Conservation (phyloP, 768 basidiomycete genomes). For the Lactarius indigo region DNA sequence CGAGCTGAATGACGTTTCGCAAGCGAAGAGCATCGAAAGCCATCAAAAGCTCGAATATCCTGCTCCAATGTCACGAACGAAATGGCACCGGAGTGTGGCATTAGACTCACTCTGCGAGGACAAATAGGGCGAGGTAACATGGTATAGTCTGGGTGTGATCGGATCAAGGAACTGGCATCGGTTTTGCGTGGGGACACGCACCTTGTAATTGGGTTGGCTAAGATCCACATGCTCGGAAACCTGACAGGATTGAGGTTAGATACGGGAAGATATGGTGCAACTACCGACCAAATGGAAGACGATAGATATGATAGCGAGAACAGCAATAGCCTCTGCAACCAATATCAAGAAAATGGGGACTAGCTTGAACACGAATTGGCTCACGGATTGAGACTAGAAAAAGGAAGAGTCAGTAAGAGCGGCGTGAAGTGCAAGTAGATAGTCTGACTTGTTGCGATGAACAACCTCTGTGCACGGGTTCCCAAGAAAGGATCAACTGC, state of each 20-base stretch:
- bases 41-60: conserved; percentile 76
- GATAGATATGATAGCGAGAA: conserved; percentile 70
- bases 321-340: conserved; percentile 64
- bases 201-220: conserved; percentile 49
- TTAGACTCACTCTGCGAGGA: conserved; percentile 66
- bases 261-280: conserved; percentile 2
- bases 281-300: conserved; percentile 60
- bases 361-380: conserved; percentile 31
- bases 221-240: conserved; percentile 51
- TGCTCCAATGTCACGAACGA: conserved; percentile 31
- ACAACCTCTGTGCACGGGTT: conserved; percentile 68
- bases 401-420: background rate
- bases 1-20: conserved; percentile 74
- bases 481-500: conserved; percentile 67
- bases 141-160: conserved; percentile 57
- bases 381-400: conserved; percentile 54
- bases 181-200: conserved; percentile 22
- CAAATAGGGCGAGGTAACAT: conserved; percentile 82
- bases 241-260: conserved; percentile 32
- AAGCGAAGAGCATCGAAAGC: conserved; percentile 77
- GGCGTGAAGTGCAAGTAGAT: background rate
- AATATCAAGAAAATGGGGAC: background rate
- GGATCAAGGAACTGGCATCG: conserved; percentile 1
- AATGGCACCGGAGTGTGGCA: background rate
- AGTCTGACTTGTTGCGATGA: conserved; percentile 61